Base-by-base conservation (phyloP, 179 eudicot species). In the Carnegiea gigantea region DNA sequence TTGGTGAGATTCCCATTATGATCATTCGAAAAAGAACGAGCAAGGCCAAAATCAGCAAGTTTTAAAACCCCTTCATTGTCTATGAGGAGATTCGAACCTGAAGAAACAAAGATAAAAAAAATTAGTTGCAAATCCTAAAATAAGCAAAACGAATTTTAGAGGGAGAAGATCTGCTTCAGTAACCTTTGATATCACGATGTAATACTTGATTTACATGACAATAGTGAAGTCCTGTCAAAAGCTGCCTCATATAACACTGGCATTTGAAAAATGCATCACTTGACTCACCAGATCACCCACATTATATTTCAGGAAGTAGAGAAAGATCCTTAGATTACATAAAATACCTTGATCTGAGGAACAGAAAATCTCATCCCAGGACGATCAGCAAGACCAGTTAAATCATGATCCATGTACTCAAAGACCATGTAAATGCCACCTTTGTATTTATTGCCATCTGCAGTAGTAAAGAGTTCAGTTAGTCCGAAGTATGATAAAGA, bases 371-470 rank as follows among this genome's bases (percentile, higher is more conserved):
- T 89, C 96, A 96, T 87, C 67, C 95, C 96, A 88, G 99, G 97
- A 84, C 98, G 97, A 89, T 92, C 96, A 80, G 97, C 93, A 83
- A 96, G 98, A 76, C 97, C 98, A 82, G 97, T 91, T 82, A 96
- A 85, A 85, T 96, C 98, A 82, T 96, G 99, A 91, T 96, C 99
- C 99, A 96, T 96, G 87, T 96, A 96, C 82, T 95, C 98, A 87
- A 96, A 96, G 83, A 96, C 99, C 99, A 96, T 93, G 88, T 93
- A 96, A 68, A 94, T 96, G 81, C 91, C 92, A 71, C 97, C 96
- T 82, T 89, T 91, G 81, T 89, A 92, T 84, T 92, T 92, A 81
- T 91, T 90, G 70, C 91, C 90, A 88, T 92, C 98, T 94, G 90
- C 77, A 83, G 83, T 54, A 62, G 33, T 49, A 62, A 30, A 72